Evolutionary conservation across 1,139 yeast genomes (phyloP).

Genomic region (Pichia sp.): DNA sequence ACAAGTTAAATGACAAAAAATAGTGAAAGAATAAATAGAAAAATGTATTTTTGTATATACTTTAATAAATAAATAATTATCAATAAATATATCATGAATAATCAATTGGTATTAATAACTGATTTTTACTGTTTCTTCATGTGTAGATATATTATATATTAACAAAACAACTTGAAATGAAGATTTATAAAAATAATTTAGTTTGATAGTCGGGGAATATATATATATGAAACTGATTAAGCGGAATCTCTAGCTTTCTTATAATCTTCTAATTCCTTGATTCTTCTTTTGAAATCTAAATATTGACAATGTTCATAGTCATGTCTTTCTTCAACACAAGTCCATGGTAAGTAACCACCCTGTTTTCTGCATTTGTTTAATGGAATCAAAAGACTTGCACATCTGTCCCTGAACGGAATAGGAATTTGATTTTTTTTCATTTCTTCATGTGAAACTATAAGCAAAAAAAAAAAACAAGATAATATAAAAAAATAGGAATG

Average conservation of each 20-base stretch:
- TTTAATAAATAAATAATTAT: no score
- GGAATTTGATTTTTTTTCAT: conserved; percentile 80
- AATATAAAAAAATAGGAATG: no score
- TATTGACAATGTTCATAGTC: conserved; percentile 84
- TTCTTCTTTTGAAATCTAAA: conserved; percentile 77
- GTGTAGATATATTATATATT: no score
- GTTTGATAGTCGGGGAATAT: background rate
- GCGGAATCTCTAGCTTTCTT: conserved; percentile 36
- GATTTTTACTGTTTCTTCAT: no score
- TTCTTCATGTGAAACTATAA: conserved; percentile 72
- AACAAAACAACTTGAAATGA: no score
- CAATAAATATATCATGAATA: no score
- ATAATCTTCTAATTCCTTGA: conserved; percentile 58
- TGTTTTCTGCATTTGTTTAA: conserved; percentile 53
- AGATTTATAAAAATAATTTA: background rate
- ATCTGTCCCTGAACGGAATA: conserved; percentile 77
- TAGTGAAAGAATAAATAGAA: no score
- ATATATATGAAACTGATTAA: background rate
- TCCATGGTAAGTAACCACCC: conserved; percentile 54
- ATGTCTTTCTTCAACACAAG: conserved; percentile 75
- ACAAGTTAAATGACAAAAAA: no score
- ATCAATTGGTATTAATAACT: no score
- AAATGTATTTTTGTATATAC: no score
- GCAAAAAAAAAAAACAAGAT: no score
- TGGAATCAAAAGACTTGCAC: conserved; percentile 72